phyloP scores from a whole-genome alignment of 129 eudicot genomes.

The Centaurea solstitialis region DNA sequence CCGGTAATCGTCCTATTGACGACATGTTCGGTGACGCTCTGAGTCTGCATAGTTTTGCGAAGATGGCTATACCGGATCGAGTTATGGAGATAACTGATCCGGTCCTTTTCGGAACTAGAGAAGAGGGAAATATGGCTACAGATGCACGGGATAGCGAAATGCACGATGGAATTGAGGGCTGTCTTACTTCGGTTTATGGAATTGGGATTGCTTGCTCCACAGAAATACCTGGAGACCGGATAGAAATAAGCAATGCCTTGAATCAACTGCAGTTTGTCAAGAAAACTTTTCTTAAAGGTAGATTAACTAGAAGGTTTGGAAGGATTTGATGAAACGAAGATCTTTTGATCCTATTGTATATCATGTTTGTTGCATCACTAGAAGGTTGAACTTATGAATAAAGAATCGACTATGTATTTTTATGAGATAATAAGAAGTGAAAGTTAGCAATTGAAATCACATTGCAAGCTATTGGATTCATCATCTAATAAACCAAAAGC shows the following conservation, averaged over 20 bases:
- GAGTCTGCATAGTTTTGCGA: slow-evolving; percentile 7
- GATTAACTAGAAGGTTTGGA: neutral
- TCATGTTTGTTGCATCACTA: neutral
- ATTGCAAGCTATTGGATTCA: no score
- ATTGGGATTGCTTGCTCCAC: no score
- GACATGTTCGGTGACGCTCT: slow-evolving; percentile 4
- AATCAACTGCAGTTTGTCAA: neutral
- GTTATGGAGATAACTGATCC: slow-evolving; percentile 21
- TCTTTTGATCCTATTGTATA: neutral
- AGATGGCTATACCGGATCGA: slow-evolving; percentile 12
- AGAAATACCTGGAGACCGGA: neutral
- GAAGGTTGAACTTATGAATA: neutral
- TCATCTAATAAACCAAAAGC: no score
- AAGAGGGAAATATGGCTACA: no score
- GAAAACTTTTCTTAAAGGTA: neutral
- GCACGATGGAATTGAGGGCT: no score
- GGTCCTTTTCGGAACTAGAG: no score
- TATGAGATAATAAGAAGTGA: neutral
- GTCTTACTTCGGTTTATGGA: no score
- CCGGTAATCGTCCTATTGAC: slow-evolving; percentile 19
- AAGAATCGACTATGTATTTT: neutral
- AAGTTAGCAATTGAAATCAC: neutral
- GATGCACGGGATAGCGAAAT: no score
- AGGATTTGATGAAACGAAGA: neutral
- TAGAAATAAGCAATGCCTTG: neutral